Conservation (phyloP, 345 rosid species). For the Salix dunnii region DNA sequence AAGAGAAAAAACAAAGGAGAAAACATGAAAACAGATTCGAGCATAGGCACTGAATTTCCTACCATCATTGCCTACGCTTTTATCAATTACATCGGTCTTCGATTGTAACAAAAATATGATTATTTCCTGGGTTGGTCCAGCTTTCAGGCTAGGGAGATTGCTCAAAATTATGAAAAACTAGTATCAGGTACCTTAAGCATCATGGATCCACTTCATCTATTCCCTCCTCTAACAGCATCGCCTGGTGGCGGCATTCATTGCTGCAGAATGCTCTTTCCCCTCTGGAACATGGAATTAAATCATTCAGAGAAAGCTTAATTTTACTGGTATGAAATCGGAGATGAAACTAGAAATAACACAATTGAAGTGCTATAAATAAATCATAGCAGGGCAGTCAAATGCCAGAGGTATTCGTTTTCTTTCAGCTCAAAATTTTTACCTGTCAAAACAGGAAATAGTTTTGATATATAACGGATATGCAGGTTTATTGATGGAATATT, state of each 20-base stretch:
- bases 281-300: constrained; percentile 31
- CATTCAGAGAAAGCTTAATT: background rate
- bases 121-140: constrained; percentile 1
- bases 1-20: background rate
- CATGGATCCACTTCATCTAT: constrained; percentile 21
- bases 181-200: constrained; percentile 11
- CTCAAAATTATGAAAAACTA: background rate
- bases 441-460: background rate
- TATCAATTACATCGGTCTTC: background rate
- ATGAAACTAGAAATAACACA: background rate
- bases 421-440: background rate
- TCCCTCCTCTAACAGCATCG: constrained; percentile 57
- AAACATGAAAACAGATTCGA: background rate
- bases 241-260: constrained; percentile 67
- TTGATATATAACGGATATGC: background rate
- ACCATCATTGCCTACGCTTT: background rate
- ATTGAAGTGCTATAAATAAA: background rate
- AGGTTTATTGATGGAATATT: background rate
- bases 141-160: background rate
- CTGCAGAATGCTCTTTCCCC: constrained; percentile 97
- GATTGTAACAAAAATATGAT: background rate
- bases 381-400: background rate
- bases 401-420: background rate
- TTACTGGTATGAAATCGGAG: background rate
- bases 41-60: background rate